Evolutionary conservation across 139 green algal genomes (phyloP), one percentile per base, ranked within the genome.

Genomic region (Chlamydomonas schloesseri): DNA sequence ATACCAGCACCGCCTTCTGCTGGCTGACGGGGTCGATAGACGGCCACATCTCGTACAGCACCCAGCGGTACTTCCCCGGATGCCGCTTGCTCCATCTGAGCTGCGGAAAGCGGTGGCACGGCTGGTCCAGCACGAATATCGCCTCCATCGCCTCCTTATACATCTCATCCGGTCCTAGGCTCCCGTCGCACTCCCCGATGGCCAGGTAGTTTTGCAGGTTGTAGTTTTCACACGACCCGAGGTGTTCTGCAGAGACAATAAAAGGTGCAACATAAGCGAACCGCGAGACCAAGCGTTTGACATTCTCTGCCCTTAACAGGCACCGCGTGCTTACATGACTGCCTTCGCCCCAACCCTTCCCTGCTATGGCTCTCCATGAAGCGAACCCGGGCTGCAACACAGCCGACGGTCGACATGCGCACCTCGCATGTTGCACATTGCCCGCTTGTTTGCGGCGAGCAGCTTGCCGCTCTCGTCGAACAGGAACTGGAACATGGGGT

Each of bases 401-500:
- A 13, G 6, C 6, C 6, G 6, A 50, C 42, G 42, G 42, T 50
- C 5, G 42, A 50, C 42, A 50, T 50, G 34, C 58, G 37, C 58
- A 93, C 89, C 89, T 84, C 71, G 77, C 86, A 94, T 91, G 88
- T 93, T 94, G 53, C 88, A 71, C 71, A 91, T 71, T 1, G 92
- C 91, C 11, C 91, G 75, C 42, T 89, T 90, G 87, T 95, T 95
- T 3, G 91, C 93, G 31, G 89, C 81, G 31, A 95, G 88, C 65
- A 95, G 88, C 64, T 89, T 87, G 36, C 93, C 93, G 42, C 86
- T 81, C 18, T 89, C 72, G 58, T 94, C 91, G 82, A 95, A 95
- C 74, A 95, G 71, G 85, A 95, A 95, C 88, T 94, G 91, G 60
- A 93, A 94, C 90, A 95, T 95, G 17, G 93, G 91, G 42, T 93